A percentile compares a stretch with the other conserved stretches of the same genome.
phyloP scores from a whole-genome alignment of 306 rosid genomes.

The Leucaena leucocephala region DNA sequence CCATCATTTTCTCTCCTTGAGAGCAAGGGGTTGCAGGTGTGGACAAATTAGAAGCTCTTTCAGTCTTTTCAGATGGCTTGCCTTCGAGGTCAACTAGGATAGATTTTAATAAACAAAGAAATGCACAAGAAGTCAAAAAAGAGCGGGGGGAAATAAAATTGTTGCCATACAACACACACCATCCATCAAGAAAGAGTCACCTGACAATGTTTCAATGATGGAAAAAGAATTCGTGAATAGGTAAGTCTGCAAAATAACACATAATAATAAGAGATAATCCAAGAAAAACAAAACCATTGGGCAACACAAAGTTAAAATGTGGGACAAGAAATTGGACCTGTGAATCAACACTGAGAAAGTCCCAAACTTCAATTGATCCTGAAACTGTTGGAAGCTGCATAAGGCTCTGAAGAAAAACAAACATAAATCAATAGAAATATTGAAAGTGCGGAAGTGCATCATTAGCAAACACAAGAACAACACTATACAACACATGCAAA shows the following conservation, averaged over 20 bases:
- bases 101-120: conserved; percentile 38
- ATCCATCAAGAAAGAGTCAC: conserved; percentile 53
- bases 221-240: conserved; percentile 89
- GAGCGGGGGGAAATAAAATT: conserved; percentile 14
- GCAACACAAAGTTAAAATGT: conserved; percentile 22
- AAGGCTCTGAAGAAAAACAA: conserved; percentile 66
- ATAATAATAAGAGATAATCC: conserved; percentile 28
- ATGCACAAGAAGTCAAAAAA: conserved; percentile 41
- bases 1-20: conserved; percentile 50
- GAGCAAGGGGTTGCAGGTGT: conserved; percentile 45
- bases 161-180: conserved; percentile 38
- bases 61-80: conserved; percentile 69
- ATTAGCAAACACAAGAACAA: conserved; percentile 34
- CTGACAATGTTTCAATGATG: conserved; percentile 87
- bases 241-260: conserved; percentile 75
- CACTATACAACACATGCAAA: conserved; percentile 21
- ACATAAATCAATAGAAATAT: conserved; percentile 33
- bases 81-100: conserved; percentile 62
- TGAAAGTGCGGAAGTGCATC: conserved; percentile 30
- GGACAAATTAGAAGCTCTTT: conserved; percentile 49
- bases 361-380: conserved; percentile 99
- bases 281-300: conserved; percentile 15
- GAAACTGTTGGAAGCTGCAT: conserved; percentile 93
- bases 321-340: conserved; percentile 66
- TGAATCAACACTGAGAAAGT: conserved; percentile 96